Percentiles rank a stretch among this genome's conserved stretches.
Evolutionary conservation across 2,329 filamentous ascomycete species (phyloP).

Genomic region (Hymenoscyphus albidus): DNA sequence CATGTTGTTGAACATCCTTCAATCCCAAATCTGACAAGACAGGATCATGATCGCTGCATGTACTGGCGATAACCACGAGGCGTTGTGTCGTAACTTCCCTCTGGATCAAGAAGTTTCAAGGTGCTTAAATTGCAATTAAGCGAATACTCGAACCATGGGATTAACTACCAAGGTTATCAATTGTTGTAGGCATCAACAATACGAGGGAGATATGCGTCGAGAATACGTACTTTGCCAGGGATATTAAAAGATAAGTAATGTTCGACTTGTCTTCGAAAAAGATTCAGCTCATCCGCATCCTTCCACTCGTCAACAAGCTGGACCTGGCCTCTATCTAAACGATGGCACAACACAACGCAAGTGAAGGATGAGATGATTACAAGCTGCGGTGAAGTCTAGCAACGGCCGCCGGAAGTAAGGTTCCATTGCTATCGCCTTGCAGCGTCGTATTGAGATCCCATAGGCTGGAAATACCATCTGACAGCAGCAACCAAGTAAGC

Average conservation of each 20-base stretch:
- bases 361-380: slow-evolving; percentile 4
- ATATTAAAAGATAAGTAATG: not conserved
- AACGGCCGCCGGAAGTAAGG: not conserved
- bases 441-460: not conserved
- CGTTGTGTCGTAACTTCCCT: not conserved
- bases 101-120: slow-evolving; percentile 2
- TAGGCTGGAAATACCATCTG: slow-evolving; percentile 2
- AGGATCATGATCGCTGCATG: not conserved
- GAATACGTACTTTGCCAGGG: not conserved
- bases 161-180: not conserved
- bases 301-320: not conserved
- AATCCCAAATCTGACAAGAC: not conserved
- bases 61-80: not conserved
- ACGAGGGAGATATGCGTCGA: not conserved
- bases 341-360: not conserved
- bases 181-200: not conserved
- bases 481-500: not conserved
- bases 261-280: not conserved
- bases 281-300: not conserved
- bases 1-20: slow-evolving; percentile 2
- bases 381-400: not conserved
- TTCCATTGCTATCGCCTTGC: not conserved
- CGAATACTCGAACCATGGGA: not conserved
- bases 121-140: not conserved
- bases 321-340: no score